Conservation (phyloP, 2,329 filamentous ascomycete genomes). For the Fusarium sp. region DNA sequence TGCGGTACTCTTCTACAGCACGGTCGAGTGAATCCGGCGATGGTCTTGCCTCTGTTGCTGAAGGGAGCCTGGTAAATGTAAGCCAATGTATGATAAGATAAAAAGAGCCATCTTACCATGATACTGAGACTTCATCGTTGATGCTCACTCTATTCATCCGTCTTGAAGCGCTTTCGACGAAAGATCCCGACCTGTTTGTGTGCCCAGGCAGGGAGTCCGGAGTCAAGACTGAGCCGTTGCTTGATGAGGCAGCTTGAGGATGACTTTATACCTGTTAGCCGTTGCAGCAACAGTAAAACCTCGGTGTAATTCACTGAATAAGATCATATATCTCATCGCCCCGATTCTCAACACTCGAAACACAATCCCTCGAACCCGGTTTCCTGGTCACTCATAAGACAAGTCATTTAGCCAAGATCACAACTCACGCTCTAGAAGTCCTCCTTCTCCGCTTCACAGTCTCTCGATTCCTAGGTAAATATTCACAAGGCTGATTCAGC, state of each 20-base stretch:
- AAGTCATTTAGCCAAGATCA: neutral
- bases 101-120: neutral
- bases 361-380: neutral
- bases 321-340: slow-evolving; percentile 16
- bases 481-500: slow-evolving; percentile 26
- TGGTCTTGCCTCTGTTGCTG: neutral
- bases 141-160: neutral
- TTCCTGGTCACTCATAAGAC: neutral
- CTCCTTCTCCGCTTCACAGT: slow-evolving; percentile 17
- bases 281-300: accelerated
- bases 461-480: slow-evolving; percentile 22
- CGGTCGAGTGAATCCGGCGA: slow-evolving; percentile 8
- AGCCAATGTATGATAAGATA: neutral
- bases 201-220: slow-evolving; percentile 6
- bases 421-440: slow-evolving; percentile 14
- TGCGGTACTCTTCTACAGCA: slow-evolving; percentile 25
- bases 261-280: neutral
- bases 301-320: neutral
- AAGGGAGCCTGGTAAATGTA: neutral
- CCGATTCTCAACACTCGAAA: neutral
- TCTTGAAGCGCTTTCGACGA: neutral
- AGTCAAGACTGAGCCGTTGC: slow-evolving; percentile 12
- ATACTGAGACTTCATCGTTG: neutral
- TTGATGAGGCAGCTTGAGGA: slow-evolving; percentile 4
- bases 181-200: neutral